Base-by-base conservation (phyloP, 495 filamentous ascomycete genomes). In the Penicillium paradoxum region DNA sequence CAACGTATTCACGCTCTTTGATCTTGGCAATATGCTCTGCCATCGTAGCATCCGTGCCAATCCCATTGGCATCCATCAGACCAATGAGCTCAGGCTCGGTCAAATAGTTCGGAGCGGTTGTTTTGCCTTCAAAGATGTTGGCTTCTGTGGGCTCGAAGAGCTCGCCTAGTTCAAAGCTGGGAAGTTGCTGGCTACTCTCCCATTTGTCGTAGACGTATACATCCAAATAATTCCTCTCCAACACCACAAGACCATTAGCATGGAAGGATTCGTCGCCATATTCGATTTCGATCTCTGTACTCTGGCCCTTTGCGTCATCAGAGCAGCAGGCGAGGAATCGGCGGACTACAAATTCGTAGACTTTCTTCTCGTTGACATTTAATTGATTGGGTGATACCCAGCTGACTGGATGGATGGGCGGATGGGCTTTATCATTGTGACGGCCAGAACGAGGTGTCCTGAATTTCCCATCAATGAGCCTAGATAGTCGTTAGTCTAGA, bases 31-130 rank as follows among this genome's bases (percentile, higher is more conserved):
- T 97, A 65, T 98, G 93, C 58, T 98, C 93, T 0, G 93, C 92
- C 95, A 98, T 98, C 0, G 93, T 97, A 10, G 93, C 93, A 71
- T 98, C 93, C 4, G 93, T 98, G 14, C 93, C 93, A 59, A 98
- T 98, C 10, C 93, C 93, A 66, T 98, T 97, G 14, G 89, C 92
- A 71, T 98, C 95, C 93, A 98, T 98, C 19, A 98, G 78, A 4
- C 86, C 89, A 68, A 98, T 96, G n/a, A 98, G 76, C 65, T 97
- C 93, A 2, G 93, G 91, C 65, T 98, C 93, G 1, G 93, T 98
- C 29, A 98, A 71, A 61, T 95, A 96, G 11, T 79, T 83, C 0
- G 95, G 93, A 8, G 91, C 73, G 0, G 77, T 77, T 0, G 93
- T 98, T 67, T 92, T 86, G 14, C 93, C 92, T 53, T 96, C 91